phyloP scores from a whole-genome alignment of 2,329 filamentous ascomycete species.

The Alternaria tenuissima region DNA sequence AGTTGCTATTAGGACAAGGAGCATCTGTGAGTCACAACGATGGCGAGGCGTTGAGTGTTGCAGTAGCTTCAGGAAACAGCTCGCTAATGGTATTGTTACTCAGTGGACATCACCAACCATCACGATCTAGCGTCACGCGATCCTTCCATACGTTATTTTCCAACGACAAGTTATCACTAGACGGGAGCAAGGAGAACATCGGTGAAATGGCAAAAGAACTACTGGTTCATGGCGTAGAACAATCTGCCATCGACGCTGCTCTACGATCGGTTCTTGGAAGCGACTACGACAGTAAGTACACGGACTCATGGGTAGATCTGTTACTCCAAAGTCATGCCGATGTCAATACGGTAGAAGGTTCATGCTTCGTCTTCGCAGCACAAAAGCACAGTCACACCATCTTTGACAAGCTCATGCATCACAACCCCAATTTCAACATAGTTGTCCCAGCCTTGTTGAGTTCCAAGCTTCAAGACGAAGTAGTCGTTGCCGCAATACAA shows the following conservation, averaged over 20 bases:
- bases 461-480: constrained; percentile 59
- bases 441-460: constrained; percentile 67
- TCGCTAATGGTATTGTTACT: constrained; percentile 62
- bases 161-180: constrained; percentile 10
- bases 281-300: constrained; percentile 13
- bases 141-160: constrained; percentile 40
- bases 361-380: constrained; percentile 43
- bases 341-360: constrained; percentile 42
- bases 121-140: constrained; percentile 35
- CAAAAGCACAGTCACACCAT: constrained; percentile 27
- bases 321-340: constrained; percentile 40
- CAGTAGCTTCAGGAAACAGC: constrained; percentile 61
- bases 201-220: constrained; percentile 34
- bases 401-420: constrained; percentile 41
- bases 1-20: constrained; percentile 42
- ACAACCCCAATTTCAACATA: constrained; percentile 60
- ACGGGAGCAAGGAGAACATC: constrained; percentile 2
- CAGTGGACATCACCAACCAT: constrained; percentile 42
- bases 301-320: constrained; percentile 29
- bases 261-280: constrained; percentile 31
- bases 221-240: constrained; percentile 39
- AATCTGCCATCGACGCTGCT: constrained; percentile 39
- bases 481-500: constrained; percentile 53
- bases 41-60: constrained; percentile 64
- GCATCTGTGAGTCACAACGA: constrained; percentile 59